phyloP scores from a whole-genome alignment of 2,329 filamentous ascomycete species.

The Arthrobotrys musiformis region DNA sequence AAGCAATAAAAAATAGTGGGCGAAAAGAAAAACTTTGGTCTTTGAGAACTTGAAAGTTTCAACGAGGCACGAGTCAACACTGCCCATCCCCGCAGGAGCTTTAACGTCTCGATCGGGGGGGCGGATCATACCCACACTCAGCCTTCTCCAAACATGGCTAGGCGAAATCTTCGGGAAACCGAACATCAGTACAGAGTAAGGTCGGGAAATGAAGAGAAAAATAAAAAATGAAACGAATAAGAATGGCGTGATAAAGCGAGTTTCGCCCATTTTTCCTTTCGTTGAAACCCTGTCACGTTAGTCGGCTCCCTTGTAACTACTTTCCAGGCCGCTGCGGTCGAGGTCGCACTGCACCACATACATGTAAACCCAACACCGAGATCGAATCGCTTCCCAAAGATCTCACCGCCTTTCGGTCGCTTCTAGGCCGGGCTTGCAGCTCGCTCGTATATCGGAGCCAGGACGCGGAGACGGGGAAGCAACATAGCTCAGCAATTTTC shows the following conservation, averaged over 20 bases:
- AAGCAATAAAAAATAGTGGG: background rate
- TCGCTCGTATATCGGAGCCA: slow-evolving; percentile 33
- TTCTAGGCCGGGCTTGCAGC: slow-evolving; percentile 12
- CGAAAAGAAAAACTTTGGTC: background rate
- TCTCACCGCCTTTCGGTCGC: slow-evolving; percentile 35
- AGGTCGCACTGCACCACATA: background rate
- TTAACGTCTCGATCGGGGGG: background rate
- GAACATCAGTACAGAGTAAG: background rate
- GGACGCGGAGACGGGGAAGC: background rate
- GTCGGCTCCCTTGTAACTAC: slow-evolving; percentile 24
- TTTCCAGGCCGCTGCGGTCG: slow-evolving; percentile 40
- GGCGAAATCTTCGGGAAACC: slow-evolving; percentile 25
- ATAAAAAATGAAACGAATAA: background rate
- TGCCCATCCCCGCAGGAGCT: slow-evolving; percentile 18
- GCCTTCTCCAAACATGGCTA: slow-evolving; percentile 51
- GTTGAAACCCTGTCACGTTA: slow-evolving; percentile 48
- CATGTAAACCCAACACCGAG: slow-evolving; percentile 13
- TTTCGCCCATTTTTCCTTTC: slow-evolving; percentile 25
- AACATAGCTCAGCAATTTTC: slow-evolving; percentile 1
- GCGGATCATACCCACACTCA: slow-evolving; percentile 20
- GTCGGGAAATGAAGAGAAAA: background rate
- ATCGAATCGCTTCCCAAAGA: slow-evolving; percentile 17
- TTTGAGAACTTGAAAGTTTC: background rate
- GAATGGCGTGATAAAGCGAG: slow-evolving; percentile 13
- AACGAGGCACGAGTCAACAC: slow-evolving; percentile 20